These are phyloP conservation scores for Lophiotrema nucula DNA, from an alignment of 495 filamentous ascomycete species.

Conservation along the genomic window DNA sequence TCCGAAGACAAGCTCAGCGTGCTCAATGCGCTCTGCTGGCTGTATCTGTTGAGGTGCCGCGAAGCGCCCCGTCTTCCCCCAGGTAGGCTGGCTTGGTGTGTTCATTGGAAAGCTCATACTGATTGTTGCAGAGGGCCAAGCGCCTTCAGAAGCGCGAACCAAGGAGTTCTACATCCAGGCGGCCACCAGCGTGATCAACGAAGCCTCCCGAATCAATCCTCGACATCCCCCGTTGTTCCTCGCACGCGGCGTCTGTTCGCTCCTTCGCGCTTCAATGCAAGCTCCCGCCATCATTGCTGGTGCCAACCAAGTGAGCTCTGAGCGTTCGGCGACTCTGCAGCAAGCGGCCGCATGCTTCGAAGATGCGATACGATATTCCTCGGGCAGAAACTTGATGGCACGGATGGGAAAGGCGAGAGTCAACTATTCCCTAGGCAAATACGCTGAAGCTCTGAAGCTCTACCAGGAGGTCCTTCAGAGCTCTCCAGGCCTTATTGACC, in stretches of 20 bases:
- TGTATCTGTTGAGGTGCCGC: constrained; percentile 87
- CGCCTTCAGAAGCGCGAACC: constrained; percentile 69
- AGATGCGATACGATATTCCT: constrained; percentile 79
- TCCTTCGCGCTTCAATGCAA: constrained; percentile 83
- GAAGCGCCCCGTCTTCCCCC: constrained; percentile 68
- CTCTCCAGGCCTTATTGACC: constrained; percentile 86
- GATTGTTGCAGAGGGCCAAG: constrained; percentile 40
- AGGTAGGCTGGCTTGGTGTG: constrained; percentile 33
- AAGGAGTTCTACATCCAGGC: constrained; percentile 91
- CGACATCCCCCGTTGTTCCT: constrained; percentile 83
- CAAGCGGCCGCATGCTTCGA: constrained; percentile 88
- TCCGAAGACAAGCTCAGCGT: constrained; percentile 84
- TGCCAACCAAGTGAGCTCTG: constrained; percentile 64
- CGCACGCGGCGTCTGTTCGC: constrained; percentile 84
- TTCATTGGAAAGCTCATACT: constrained; percentile 37
- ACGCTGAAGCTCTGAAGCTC: constrained; percentile 71
- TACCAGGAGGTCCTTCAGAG: constrained; percentile 85
- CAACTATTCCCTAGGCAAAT: constrained; percentile 78
- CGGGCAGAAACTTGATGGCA: constrained; percentile 85
- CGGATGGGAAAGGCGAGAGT: constrained; percentile 81
- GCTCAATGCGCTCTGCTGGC: constrained; percentile 82
- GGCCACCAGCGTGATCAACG: constrained; percentile 88
- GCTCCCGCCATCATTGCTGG: constrained; percentile 65
- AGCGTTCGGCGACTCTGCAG: constrained; percentile 75
- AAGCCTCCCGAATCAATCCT: constrained; percentile 90